A percentile compares a stretch with the other conserved stretches of the same genome.
These are phyloP conservation scores for Pleurotus tuber-regium DNA, from an alignment of 768 basidiomycete genomes.

Conservation along the genomic window DNA sequence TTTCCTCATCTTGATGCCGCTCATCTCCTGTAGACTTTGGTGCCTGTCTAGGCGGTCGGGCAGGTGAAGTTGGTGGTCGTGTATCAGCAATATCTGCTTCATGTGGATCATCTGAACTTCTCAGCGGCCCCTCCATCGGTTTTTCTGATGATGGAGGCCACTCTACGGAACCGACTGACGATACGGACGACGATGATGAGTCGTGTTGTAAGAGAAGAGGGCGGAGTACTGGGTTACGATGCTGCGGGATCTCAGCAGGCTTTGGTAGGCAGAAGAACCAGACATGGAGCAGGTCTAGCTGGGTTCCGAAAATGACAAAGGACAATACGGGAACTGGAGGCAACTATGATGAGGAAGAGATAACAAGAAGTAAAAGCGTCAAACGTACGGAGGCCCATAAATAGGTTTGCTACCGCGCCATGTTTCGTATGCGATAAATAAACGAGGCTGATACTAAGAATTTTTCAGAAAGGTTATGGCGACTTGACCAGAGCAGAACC, in stretches of 20 bases:
- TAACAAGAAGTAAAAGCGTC: neutral
- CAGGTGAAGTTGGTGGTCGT: neutral
- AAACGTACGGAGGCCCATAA: constrained; percentile 2
- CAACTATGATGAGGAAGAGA: neutral
- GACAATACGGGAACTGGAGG: neutral
- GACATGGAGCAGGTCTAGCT: constrained; percentile 5
- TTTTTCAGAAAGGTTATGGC: neutral
- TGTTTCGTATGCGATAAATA: constrained; percentile 2
- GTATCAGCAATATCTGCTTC: neutral
- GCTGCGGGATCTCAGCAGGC: no score
- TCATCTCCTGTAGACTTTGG: no score
- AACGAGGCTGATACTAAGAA: neutral
- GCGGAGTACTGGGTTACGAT: neutral
- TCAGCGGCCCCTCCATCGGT: neutral
- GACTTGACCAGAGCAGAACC: neutral
- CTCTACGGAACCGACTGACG: neutral
- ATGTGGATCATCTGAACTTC: neutral
- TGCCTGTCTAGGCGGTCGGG: neutral
- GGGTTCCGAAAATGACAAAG: constrained; percentile 3
- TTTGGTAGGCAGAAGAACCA: constrained; percentile 9
- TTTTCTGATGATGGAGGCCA: neutral
- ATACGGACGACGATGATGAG: neutral
- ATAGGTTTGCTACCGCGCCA: neutral
- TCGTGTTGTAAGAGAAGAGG: neutral
- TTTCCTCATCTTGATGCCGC: no score